Conservation (phyloP, 2,329 filamentous ascomycete species). For the Fusarium subtropicale region DNA sequence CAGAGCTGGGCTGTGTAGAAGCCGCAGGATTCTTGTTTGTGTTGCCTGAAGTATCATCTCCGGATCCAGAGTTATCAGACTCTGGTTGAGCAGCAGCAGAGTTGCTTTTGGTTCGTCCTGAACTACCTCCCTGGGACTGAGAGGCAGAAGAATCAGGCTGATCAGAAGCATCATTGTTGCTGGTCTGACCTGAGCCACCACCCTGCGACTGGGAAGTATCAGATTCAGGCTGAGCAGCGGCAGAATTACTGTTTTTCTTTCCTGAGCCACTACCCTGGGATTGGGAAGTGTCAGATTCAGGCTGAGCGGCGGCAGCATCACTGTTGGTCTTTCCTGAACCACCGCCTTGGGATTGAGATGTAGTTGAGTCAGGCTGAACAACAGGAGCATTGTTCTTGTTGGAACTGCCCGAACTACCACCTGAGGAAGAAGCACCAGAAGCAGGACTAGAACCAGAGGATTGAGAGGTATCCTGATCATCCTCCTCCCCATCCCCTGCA, state of each 20-base stretch:
- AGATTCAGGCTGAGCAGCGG: accelerated
- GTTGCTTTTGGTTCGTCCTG: neutral
- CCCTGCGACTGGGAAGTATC: too few relatives aligned
- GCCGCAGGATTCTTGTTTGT: neutral
- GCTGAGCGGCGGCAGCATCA: neutral
- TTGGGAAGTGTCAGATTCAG: neutral
- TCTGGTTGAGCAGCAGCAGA: neutral
- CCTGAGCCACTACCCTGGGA: too few relatives aligned
- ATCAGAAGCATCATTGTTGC: neutral
- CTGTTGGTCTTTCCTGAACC: neutral
- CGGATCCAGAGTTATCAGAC: neutral
- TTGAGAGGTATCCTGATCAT: neutral
- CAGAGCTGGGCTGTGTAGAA: neutral
- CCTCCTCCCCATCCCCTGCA: neutral
- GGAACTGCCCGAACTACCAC: neutral
- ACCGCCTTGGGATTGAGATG: neutral
- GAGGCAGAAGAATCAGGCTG: neutral
- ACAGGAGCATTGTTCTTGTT: neutral
- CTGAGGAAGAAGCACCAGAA: neutral
- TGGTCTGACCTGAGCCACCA: too few relatives aligned
- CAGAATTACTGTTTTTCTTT: neutral
- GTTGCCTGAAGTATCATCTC: neutral
- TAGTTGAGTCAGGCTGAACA: neutral
- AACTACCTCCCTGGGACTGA: neutral
- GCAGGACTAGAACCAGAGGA: neutral